A percentile compares a stretch with the other conserved stretches of the same genome.
These are phyloP conservation scores for Capronia americana DNA, from an alignment of 2,329 filamentous ascomycete species.

Conservation along the genomic window DNA sequence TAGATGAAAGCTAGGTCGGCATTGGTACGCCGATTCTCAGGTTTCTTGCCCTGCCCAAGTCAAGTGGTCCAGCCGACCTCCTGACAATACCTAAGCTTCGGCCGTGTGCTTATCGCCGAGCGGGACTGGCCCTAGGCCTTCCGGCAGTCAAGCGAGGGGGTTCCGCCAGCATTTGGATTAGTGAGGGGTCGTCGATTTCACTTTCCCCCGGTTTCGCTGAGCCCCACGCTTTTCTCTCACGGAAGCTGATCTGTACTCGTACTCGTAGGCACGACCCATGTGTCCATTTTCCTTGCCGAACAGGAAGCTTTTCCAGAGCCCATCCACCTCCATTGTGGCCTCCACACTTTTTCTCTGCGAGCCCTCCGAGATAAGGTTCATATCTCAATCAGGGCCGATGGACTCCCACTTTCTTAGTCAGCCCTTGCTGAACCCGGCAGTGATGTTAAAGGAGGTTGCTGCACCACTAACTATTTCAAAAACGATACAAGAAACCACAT, in stretches of 20 bases:
- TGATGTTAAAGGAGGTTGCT: not conserved
- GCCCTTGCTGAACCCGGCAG: not conserved
- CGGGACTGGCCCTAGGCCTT: not conserved
- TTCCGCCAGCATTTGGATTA: not conserved
- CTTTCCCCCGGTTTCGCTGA: not conserved
- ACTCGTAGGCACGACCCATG: too few relatives aligned
- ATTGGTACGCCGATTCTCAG: not conserved
- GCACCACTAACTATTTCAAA: not conserved
- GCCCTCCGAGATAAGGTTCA: not conserved
- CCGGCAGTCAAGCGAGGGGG: not conserved
- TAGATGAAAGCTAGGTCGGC: slow-evolving; percentile 7
- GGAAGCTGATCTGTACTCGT: too few relatives aligned
- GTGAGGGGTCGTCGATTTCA: not conserved
- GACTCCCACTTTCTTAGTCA: slow-evolving; percentile 4
- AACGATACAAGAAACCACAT: not conserved
- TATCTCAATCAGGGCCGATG: not conserved
- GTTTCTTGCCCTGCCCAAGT: not conserved
- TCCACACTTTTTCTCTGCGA: not conserved
- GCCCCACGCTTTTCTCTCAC: not conserved
- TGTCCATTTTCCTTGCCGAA: too few relatives aligned
- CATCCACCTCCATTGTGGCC: not conserved
- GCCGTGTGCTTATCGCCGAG: slow-evolving; percentile 5
- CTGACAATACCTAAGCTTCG: not conserved
- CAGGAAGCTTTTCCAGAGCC: not conserved
- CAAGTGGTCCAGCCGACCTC: not conserved